phyloP scores from a whole-genome alignment of 495 filamentous ascomycete species.

The Hyphodiscus hymeniophilus region DNA sequence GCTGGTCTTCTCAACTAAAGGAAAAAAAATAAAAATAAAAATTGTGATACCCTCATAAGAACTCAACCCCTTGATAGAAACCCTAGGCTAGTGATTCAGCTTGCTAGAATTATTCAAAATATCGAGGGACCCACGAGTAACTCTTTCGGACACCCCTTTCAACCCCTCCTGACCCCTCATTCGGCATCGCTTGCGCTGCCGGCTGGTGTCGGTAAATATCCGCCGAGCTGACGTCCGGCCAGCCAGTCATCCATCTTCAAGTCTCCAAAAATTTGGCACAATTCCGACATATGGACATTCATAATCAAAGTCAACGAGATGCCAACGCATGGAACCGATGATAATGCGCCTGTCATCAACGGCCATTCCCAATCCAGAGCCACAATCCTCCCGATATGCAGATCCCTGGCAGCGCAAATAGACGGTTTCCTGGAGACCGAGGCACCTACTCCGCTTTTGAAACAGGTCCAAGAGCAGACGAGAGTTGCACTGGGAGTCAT shows the following conservation, averaged over 20 bases:
- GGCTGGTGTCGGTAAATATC: no score
- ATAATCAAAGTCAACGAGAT: conserved; percentile 16
- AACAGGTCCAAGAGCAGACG: conserved; percentile 64
- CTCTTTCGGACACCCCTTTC: not conserved
- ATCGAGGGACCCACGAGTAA: not conserved
- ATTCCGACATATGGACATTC: conserved; percentile 4
- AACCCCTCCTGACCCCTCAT: no score
- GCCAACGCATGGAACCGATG: conserved; percentile 16
- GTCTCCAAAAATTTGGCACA: no score
- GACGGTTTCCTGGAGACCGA: conserved; percentile 58
- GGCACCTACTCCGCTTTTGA: conserved; percentile 47
- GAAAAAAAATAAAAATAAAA: not conserved
- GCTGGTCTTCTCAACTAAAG: conserved; percentile 54
- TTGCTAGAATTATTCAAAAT: not conserved
- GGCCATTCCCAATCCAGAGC: conserved; percentile 1
- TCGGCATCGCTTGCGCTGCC: no score
- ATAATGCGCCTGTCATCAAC: conserved; percentile 12
- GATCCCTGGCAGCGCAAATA: conserved; percentile 53
- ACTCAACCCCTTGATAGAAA: no score
- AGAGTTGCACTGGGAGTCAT: conserved; percentile 63
- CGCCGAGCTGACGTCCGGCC: no score
- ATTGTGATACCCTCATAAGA: no score
- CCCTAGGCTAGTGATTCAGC: no score
- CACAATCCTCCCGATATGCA: conserved; percentile 38
- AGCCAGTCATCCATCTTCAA: no score